Evolutionary conservation across 495 filamentous ascomycete genomes (phyloP), one percentile per base, ranked within the genome.

Genomic region (Aspergillus sclerotiicarbonarius): DNA sequence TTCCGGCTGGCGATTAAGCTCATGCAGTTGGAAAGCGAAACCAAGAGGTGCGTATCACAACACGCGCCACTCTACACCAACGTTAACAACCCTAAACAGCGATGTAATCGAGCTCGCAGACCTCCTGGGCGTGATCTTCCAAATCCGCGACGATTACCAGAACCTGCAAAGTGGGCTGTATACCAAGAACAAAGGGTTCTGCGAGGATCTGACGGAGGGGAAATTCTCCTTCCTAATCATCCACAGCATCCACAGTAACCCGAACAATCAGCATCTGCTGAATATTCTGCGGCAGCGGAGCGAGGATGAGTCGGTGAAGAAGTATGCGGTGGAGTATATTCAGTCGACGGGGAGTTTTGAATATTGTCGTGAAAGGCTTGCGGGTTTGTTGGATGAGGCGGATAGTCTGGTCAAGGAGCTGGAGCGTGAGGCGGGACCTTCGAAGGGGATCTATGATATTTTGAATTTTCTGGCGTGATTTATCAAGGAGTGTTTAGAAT

Each of bases 201-300:
- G 87, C 69, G 92, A 96, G 75, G 92, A 96, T 70, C 68, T 96
- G 54, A 95, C 90, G 3, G 92, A 96, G 73, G 92, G 92, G 43
- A 96, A 96, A 79, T 96, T 96, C 77, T 90, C 86, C 35, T 96
- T 94, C 67, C 91, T 90, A 10, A 85, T 96, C 66, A 94, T 96
- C 62, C 90, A 96, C 76, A 84, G 84, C 69, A 92, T 96, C 61
- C 86, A 89, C 56, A 72, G 82, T 20, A 80, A 88, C 66, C 86
- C 87, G 6, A 71, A 72, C n/a, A 89, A 92, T 66, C 75, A 83
- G 25, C 84, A 89, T 59, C 77, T 96, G 41, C 72, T 92, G 46
- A 93, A 92, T 64, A 94, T 96, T 35, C 73, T 96, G 21, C 87
- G 87, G 70, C 90, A 96, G 67, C 88, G 86, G 70, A 89, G 89